Evolutionary conservation across 1,284 basidiomycete species (phyloP), one percentile per base, ranked within the genome.

Genomic region (Coriolopsis trogii): DNA sequence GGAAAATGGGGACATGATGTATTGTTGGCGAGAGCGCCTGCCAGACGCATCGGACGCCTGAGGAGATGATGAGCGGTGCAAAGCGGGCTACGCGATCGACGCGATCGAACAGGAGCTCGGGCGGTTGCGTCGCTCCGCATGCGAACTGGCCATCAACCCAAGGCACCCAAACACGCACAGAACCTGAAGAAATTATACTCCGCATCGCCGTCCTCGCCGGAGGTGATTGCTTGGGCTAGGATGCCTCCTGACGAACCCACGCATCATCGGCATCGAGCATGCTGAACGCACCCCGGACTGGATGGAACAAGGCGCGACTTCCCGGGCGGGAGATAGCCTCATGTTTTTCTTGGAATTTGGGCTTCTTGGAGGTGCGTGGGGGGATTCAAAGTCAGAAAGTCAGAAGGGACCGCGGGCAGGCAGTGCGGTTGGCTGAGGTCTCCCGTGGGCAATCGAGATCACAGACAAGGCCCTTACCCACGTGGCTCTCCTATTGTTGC

Each of bases 1-100:
- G 41, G 50, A 44, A 49, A 51, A 46, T 50, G 57, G 48, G 51
- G 51, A 58, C 47, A 59, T 59, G 53, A 56, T 59, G 57, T 59
- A 56, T 59, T 59, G 57, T 59, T 56, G 43, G 46, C 46, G 46
- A 42, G 47, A 40, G 53, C 38, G 56, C 50, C 45, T 48, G 48
- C 41, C 53, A 48, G 15, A 28, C 40, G 40, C 42, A 41, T n/a
- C 49, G 36, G 47, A 45, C 31, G 47, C 49, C 46, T 44, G 46
- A 50, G 48, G 46, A 34, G 42, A 51, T 50, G 56, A 41, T 51
- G 49, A 49, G 53, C 57, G 51, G 56, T 58, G 43, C 52, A 54
- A 51, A 38, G 49, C 46, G 41, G 51, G 42, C 48, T 51, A 53
- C 53, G 53, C 50, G 56, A 58, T 58, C 56, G 56, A 46, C 51